Evolutionary conservation across 2,329 filamentous ascomycete species (phyloP), one percentile per base, ranked within the genome.

Genomic region (Tolypocladium sp.): DNA sequence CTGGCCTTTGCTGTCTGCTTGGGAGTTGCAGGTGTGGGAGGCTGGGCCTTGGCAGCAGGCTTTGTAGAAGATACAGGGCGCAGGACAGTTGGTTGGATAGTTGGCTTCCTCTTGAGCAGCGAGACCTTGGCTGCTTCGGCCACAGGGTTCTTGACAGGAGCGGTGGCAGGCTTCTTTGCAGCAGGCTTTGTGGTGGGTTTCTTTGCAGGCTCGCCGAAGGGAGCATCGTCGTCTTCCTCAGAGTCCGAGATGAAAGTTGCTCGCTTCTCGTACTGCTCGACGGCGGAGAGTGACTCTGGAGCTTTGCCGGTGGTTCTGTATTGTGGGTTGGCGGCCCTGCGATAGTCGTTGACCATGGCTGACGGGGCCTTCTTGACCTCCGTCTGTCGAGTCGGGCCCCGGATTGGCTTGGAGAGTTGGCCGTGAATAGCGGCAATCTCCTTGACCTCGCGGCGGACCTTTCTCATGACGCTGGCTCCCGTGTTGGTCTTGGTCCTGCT

Each of bases 401-500:
- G 60, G 38, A 65, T 62, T 22, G 60, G 44, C 51, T 69, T 77
- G 22, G 77, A 74, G 40, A 84, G 72, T 38, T 74, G 73, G 57
- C 79, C 76, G 63, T 80, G 78, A 41, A 76, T 77, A 58, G 63
- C 75, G 57, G 73, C 74, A 51, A 84, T 81, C 64, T 85, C 80
- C 54, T 75, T 77, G 7, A 80, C 81, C 65, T 88, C 82, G 55
- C 82, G 77, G 52, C 78, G 77, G 27, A 83, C 81, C 63, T 80
- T 83, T 58, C 77, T 76, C 65, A 88, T 76, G 56, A 86, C 76
- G 60, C 78, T 81, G 59, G 81, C 76, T 35, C 79, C 79, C 25
- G 75, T 78, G 38, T 74, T 76, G 38, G 76, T 76, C 70, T 82
- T 84, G 55, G 81, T 82, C 60, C 81, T 76, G 58, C 77, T 78